A percentile compares a stretch with the other conserved stretches of the same genome.
Conservation (phyloP, 2,329 filamentous ascomycete species). For the Plenodomus biglobosus region DNA sequence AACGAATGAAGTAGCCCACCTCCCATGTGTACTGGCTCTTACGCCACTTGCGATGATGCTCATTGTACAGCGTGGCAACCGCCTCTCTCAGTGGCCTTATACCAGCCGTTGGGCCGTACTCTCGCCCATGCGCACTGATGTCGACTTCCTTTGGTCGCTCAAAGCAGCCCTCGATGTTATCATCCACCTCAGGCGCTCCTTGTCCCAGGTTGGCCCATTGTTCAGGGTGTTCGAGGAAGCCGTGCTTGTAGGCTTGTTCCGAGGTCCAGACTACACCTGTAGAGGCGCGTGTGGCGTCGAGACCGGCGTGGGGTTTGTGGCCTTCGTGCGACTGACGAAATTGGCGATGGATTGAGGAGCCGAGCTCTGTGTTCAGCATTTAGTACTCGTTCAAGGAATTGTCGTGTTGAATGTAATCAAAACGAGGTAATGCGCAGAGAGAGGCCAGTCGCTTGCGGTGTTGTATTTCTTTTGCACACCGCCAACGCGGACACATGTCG, state of each 20-base stretch:
- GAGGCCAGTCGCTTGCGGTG: neutral
- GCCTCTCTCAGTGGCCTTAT: slow-evolving; percentile 89
- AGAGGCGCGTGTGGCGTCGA: slow-evolving; percentile 82
- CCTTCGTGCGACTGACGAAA: slow-evolving; percentile 90
- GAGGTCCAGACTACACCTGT: slow-evolving; percentile 95
- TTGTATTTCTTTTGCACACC: no score
- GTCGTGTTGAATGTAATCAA: neutral
- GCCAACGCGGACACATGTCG: no score
- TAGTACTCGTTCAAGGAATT: neutral
- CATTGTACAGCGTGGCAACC: slow-evolving; percentile 90
- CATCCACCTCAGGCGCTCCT: slow-evolving; percentile 90
- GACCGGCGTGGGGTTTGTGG: slow-evolving; percentile 85
- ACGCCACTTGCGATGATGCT: slow-evolving; percentile 85
- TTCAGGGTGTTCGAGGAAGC: slow-evolving; percentile 78
- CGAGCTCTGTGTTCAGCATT: slow-evolving; percentile 61
- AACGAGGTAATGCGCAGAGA: neutral
- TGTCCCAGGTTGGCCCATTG: slow-evolving; percentile 93
- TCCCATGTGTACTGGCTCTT: slow-evolving; percentile 92
- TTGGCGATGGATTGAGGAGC: slow-evolving; percentile 82
- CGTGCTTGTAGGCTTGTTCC: slow-evolving; percentile 84
- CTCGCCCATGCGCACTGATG: slow-evolving; percentile 74
- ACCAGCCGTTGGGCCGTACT: slow-evolving; percentile 90
- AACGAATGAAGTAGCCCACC: no score
- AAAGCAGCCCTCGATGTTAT: slow-evolving; percentile 89
- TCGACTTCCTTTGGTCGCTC: slow-evolving; percentile 76